These are phyloP conservation scores for Juncus effusus DNA, from an alignment of 176 grass and related monocot species.

Conservation along the genomic window DNA sequence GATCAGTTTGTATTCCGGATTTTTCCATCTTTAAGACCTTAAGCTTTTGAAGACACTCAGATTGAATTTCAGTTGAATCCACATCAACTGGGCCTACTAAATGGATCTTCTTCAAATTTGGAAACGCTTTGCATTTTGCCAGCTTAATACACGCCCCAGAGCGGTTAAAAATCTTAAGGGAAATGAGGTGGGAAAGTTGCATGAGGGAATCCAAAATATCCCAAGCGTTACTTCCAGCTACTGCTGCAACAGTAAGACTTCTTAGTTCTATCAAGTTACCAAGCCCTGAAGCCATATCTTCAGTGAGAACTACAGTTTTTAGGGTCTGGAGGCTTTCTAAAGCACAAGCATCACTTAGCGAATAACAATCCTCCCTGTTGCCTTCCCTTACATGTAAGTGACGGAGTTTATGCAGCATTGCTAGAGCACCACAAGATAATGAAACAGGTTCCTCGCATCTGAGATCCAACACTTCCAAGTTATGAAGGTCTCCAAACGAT, in stretches of 20 bases:
- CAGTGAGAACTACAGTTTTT: background rate
- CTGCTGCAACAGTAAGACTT: background rate
- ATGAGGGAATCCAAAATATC: background rate
- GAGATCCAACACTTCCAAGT: background rate
- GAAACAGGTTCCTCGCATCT: background rate
- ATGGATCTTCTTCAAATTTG: background rate
- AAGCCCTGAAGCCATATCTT: background rate
- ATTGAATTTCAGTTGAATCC: background rate
- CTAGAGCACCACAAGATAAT: no score
- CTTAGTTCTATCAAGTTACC: background rate
- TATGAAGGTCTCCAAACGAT: background rate
- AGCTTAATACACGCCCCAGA: background rate
- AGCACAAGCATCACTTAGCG: background rate
- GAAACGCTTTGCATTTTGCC: background rate
- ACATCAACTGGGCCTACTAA: background rate
- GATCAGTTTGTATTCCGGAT: background rate
- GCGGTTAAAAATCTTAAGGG: background rate
- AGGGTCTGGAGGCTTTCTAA: background rate
- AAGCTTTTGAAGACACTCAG: background rate
- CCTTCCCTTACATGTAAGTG: background rate
- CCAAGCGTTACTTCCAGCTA: background rate
- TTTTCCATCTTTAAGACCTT: background rate
- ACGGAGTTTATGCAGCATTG: background rate
- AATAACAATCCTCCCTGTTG: background rate
- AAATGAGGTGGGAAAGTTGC: background rate